phyloP scores from a whole-genome alignment of 2,329 filamentous ascomycete genomes.

The Tolypocladium endophyticum region DNA sequence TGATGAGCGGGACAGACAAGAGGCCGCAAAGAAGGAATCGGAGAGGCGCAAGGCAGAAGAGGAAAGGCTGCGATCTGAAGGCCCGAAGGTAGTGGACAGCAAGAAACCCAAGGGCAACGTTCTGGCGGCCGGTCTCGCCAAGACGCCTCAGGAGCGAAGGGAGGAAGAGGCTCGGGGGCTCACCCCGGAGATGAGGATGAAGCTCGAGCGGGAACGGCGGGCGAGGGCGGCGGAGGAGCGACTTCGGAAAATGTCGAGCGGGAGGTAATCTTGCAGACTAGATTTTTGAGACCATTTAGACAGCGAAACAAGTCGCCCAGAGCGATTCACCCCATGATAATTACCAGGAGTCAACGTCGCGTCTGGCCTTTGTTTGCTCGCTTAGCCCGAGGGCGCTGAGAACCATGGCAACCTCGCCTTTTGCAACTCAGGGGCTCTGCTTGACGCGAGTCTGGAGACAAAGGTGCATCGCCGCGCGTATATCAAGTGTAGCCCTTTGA shows the following conservation, averaged over 20 bases:
- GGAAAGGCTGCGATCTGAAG: constrained; percentile 59
- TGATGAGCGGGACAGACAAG: constrained; percentile 58
- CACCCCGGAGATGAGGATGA: constrained; percentile 77
- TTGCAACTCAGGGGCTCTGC: neutral
- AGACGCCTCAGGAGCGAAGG: constrained; percentile 69
- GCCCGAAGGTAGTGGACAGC: constrained; percentile 40
- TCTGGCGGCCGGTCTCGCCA: constrained; percentile 43
- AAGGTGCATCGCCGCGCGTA: neutral
- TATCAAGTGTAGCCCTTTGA: neutral
- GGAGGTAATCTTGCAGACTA: constrained; percentile 6
- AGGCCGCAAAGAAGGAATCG: constrained; percentile 57
- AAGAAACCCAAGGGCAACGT: constrained; percentile 42
- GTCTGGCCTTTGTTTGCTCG: neutral
- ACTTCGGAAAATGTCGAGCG: constrained; percentile 48
- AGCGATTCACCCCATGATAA: neutral
- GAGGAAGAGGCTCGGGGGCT: constrained; percentile 78
- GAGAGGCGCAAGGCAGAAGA: constrained; percentile 65
- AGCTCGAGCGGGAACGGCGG: constrained; percentile 76
- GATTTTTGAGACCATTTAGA: neutral
- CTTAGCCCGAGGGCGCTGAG: neutral
- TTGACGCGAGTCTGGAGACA: neutral
- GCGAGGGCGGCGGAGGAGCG: constrained; percentile 88
- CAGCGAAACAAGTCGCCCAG: neutral
- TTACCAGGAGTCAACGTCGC: neutral
- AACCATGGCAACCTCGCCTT: neutral